Evolutionary conservation across 106 monocot species (phyloP).

Genomic region (Dioscorea dumetorum): DNA sequence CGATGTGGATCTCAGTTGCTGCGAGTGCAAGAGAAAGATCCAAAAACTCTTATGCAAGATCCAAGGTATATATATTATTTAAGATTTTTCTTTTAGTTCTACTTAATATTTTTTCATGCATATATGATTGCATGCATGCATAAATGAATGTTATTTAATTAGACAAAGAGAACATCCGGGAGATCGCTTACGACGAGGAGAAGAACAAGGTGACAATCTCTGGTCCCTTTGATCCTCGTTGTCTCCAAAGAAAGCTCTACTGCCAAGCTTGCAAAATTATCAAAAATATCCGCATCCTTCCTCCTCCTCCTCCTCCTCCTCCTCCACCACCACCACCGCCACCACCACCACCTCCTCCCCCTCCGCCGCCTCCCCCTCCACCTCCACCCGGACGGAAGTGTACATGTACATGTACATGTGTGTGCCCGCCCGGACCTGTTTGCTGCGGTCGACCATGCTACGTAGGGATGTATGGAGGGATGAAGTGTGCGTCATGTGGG

Average conservation of each 20-base stretch:
- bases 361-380: too few relatives aligned
- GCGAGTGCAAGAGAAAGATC: slow-evolving; percentile 25
- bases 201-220: slow-evolving; percentile 50
- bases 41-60: slow-evolving; percentile 22
- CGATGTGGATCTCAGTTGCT: slow-evolving; percentile 24
- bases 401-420: too few relatives aligned
- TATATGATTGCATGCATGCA: too few relatives aligned
- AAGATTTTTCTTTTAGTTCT: background rate
- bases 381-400: too few relatives aligned
- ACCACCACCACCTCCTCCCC: too few relatives aligned
- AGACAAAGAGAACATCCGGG: slow-evolving; percentile 36
- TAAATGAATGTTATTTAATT: background rate
- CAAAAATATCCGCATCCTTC: slow-evolving; percentile 27
- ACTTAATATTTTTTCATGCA: too few relatives aligned
- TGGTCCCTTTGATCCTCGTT: slow-evolving; percentile 46
- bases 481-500: slow-evolving; percentile 6
- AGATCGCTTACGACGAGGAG: slow-evolving; percentile 39
- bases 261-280: slow-evolving; percentile 52
- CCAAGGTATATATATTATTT: slow-evolving; percentile 11
- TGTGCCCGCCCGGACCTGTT: slow-evolving; percentile 7
- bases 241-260: slow-evolving; percentile 29
- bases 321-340: too few relatives aligned
- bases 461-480: slow-evolving; percentile 26
- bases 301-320: background rate
- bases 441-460: slow-evolving; percentile 32